Conservation (phyloP, 345 rosid species). For the Stellera chamaejasme region DNA sequence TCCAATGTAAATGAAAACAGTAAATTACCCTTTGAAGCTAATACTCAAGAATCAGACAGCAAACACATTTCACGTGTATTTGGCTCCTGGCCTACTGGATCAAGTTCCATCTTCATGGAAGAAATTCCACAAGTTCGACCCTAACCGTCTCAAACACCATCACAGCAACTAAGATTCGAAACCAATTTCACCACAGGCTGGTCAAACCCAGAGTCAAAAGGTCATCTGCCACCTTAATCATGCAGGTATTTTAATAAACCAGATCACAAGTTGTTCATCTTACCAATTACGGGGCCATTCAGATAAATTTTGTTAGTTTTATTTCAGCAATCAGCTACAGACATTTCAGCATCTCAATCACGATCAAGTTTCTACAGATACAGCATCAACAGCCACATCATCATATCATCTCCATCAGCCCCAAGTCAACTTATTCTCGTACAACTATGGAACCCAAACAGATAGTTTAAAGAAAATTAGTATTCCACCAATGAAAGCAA, state of each 20-base stretch:
- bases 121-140: conserved; percentile 21
- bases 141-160: conserved; percentile 18
- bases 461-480: conserved; percentile 31
- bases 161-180: conserved; percentile 29
- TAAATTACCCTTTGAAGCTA: conserved; percentile 19
- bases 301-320: conserved; percentile 18
- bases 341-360: conserved; percentile 35
- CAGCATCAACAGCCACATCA: conserved; percentile 78
- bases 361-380: conserved; percentile 47
- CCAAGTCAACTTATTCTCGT: conserved; percentile 45
- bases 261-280: conserved; percentile 19
- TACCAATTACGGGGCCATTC: conserved; percentile 31
- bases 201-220: conserved; percentile 22
- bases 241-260: conserved; percentile 19
- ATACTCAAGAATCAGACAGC: conserved; percentile 23
- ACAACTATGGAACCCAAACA: conserved; percentile 55
- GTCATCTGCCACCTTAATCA: conserved; percentile 21
- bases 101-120: conserved; percentile 28
- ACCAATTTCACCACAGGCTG: conserved; percentile 18
- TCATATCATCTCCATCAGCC: conserved; percentile 47
- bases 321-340: conserved; percentile 24
- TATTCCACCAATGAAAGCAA: conserved; percentile 4
- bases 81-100: conserved; percentile 12
- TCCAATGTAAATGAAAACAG: conserved; percentile 19
- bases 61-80: conserved; percentile 10